Conservation (phyloP, 2,329 filamentous ascomycete species). For the Sphaerulina populicola region DNA sequence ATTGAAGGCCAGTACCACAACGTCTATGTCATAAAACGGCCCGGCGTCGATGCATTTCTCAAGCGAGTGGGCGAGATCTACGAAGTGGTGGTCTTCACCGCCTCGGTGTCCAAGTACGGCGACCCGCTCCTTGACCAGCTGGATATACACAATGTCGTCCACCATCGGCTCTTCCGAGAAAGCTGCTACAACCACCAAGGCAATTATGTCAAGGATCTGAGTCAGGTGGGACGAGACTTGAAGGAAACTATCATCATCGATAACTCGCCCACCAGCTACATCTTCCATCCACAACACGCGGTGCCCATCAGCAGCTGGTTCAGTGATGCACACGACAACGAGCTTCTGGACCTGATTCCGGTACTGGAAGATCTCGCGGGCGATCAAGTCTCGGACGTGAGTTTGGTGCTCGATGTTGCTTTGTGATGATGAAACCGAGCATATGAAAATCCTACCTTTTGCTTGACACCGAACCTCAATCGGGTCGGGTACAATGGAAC, state of each 20-base stretch:
- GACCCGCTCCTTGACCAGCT: slow-evolving; percentile 93
- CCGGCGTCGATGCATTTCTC: slow-evolving; percentile 98
- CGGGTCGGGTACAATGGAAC: slow-evolving; percentile 6
- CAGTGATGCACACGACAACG: slow-evolving; percentile 97
- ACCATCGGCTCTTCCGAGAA: slow-evolving; percentile 92
- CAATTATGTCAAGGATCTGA: slow-evolving; percentile 98
- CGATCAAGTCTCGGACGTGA: slow-evolving; percentile 84
- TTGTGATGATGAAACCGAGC: slow-evolving; percentile 38
- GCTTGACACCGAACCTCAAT: slow-evolving; percentile 1
- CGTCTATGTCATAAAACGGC: slow-evolving; percentile 97
- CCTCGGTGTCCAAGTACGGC: slow-evolving; percentile 98
- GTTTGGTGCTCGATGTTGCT: slow-evolving; percentile 86
- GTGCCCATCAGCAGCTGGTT: slow-evolving; percentile 99
- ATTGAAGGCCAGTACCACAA: slow-evolving; percentile 99
- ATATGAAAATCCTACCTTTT: slow-evolving; percentile 1
- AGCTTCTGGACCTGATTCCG: slow-evolving; percentile 91
- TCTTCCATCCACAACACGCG: slow-evolving; percentile 97
- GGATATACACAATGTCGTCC: slow-evolving; percentile 93
- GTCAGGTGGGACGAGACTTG: slow-evolving; percentile 89
- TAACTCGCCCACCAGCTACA: slow-evolving; percentile 98
- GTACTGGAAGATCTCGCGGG: slow-evolving; percentile 95
- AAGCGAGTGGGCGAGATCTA: slow-evolving; percentile 96
- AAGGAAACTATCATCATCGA: slow-evolving; percentile 99
- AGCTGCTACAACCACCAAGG: slow-evolving; percentile 99
- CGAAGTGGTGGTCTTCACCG: slow-evolving; percentile 97